A percentile compares a stretch with the other conserved stretches of the same genome.
Conservation (phyloP, 169 alveolate species). For the Plasmodium gonderi region DNA sequence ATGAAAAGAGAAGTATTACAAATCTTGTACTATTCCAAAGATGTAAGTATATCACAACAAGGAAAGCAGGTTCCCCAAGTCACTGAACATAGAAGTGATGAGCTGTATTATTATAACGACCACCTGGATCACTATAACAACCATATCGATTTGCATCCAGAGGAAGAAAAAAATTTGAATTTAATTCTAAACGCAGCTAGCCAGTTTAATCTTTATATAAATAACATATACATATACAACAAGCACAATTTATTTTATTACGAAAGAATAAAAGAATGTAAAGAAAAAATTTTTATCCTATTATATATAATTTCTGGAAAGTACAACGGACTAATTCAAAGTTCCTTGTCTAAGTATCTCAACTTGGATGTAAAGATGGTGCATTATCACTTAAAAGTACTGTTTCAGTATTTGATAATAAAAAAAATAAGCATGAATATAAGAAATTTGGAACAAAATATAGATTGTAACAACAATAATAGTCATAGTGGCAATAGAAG, state of each 20-base stretch:
- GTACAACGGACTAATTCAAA: slow-evolving; percentile 54
- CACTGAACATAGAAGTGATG: not conserved
- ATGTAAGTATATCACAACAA: slow-evolving; percentile 22
- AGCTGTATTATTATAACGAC: not conserved
- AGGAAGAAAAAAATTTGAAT: not conserved
- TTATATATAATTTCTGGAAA: slow-evolving; percentile 30
- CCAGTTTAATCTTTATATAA: slow-evolving; percentile 22
- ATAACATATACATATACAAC: slow-evolving; percentile 64
- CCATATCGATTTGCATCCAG: not conserved
- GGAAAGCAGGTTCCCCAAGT: not conserved
- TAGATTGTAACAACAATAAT: not conserved
- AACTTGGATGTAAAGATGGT: slow-evolving; percentile 44
- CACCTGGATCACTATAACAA: slow-evolving; percentile 46
- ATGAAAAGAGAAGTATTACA: slow-evolving; percentile 61
- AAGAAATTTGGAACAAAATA: not conserved
- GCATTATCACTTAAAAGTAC: slow-evolving; percentile 41
- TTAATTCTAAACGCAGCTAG: slow-evolving; percentile 4
- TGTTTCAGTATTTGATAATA: slow-evolving; percentile 52
- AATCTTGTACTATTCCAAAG: slow-evolving; percentile 33
- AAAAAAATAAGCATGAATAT: slow-evolving; percentile 71
- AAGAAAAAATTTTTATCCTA: slow-evolving; percentile 64
- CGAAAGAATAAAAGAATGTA: slow-evolving; percentile 65
- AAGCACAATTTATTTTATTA: slow-evolving; percentile 66
- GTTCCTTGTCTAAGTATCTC: slow-evolving; percentile 41
- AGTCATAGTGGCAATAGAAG: not conserved